phyloP scores from a whole-genome alignment of 2,329 filamentous ascomycete species.

The Chrysosporium keratinophilum region DNA sequence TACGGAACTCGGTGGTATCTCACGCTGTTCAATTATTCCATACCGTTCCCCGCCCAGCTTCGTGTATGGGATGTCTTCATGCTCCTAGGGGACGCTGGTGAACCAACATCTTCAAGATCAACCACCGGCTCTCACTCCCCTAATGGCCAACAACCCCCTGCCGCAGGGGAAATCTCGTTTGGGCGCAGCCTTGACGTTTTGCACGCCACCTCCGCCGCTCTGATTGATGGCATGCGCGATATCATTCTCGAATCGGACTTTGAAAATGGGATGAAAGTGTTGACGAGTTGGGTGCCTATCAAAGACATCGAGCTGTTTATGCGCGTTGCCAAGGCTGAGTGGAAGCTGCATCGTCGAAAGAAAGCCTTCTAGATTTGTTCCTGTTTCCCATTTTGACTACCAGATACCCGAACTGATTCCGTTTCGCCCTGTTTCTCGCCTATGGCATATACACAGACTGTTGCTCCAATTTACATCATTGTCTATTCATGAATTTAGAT shows the following conservation, averaged over 20 bases:
- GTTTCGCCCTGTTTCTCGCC: not conserved
- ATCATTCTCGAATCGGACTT: conserved; percentile 89
- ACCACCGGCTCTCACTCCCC: conserved; percentile 23
- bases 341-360: conserved; percentile 55
- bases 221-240: conserved; percentile 82
- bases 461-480: not conserved
- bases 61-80: conserved; percentile 98
- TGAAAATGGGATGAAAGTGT: conserved; percentile 93
- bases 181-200: conserved; percentile 69
- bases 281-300: conserved; percentile 88
- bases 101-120: conserved; percentile 22
- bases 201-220: conserved; percentile 77
- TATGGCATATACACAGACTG: no score
- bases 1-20: conserved; percentile 97
- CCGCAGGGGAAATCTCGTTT: conserved; percentile 31
- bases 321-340: conserved; percentile 79
- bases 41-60: conserved; percentile 87
- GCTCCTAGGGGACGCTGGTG: conserved; percentile 69
- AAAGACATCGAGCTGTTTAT: conserved; percentile 90
- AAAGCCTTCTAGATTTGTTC: conserved; percentile 16
- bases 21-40: conserved; percentile 92
- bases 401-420: not conserved
- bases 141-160: conserved; percentile 19
- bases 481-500: not conserved
- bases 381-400: not conserved